phyloP scores from a whole-genome alignment of 2,329 filamentous ascomycete genomes.

The Ophiostoma perfectum region DNA sequence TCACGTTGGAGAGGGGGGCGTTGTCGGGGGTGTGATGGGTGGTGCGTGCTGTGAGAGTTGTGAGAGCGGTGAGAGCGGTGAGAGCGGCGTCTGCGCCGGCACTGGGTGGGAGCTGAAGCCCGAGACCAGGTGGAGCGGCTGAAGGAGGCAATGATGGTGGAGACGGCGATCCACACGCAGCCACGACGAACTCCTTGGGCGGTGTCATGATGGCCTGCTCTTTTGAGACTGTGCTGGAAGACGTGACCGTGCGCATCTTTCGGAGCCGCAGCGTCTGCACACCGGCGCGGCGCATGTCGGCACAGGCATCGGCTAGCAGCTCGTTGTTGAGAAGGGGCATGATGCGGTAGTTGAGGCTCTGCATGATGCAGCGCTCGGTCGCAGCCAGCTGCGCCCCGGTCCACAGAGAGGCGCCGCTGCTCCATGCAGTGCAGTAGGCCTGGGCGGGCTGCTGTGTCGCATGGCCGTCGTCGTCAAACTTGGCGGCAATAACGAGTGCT shows the following conservation, averaged over 20 bases:
- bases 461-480: conserved; percentile 58
- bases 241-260: neutral
- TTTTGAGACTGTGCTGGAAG: neutral
- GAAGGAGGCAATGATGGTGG: neutral
- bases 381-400: conserved; percentile 57
- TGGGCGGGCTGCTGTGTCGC: conserved; percentile 50
- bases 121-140: neutral
- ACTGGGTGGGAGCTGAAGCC: conserved; percentile 10
- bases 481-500: conserved; percentile 58
- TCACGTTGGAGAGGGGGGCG: neutral
- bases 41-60: neutral
- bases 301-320: conserved; percentile 54
- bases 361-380: conserved; percentile 59
- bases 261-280: conserved; percentile 25
- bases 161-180: neutral
- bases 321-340: conserved; percentile 54
- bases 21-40: neutral
- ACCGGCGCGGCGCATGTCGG: conserved; percentile 59
- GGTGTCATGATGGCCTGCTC: neutral
- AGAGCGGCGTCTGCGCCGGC: neutral
- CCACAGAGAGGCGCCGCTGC: conserved; percentile 40
- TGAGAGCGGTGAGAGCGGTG: neutral
- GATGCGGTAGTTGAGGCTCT: conserved; percentile 58
- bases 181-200: neutral
- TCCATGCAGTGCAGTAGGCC: conserved; percentile 52